Conservation (phyloP, 2,329 filamentous ascomycete genomes). For the Aureobasidium sp. region DNA sequence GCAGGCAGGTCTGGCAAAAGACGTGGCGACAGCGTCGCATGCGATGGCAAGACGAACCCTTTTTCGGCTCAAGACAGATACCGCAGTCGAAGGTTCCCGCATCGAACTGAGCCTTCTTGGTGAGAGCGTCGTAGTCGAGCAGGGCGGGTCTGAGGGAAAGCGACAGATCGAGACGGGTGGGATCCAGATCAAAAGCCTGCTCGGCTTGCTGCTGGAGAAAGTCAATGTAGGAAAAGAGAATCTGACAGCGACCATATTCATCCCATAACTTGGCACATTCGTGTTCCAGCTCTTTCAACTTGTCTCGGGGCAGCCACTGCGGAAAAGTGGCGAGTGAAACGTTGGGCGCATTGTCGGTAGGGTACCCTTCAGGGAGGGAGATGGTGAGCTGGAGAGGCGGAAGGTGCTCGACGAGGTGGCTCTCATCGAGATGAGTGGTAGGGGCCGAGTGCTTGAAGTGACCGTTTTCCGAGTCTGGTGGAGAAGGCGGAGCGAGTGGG, state of each 20-base stretch:
- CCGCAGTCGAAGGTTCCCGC: conserved; percentile 81
- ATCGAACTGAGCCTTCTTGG: conserved; percentile 69
- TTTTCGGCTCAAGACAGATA: conserved; percentile 87
- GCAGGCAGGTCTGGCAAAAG: conserved; percentile 81
- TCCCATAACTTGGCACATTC: conserved; percentile 51
- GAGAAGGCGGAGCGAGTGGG: conserved; percentile 29
- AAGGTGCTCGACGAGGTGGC: conserved; percentile 35
- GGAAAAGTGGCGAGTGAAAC: conserved; percentile 44
- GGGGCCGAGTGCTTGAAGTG: neutral
- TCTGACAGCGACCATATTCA: conserved; percentile 50
- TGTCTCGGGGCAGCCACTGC: conserved; percentile 46
- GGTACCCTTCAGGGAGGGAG: conserved; percentile 50
- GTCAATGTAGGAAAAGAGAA: conserved; percentile 55
- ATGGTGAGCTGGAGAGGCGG: conserved; percentile 50
- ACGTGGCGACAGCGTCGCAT: conserved; percentile 82
- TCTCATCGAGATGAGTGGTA: neutral
- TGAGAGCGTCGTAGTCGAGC: conserved; percentile 69
- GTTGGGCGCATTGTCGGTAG: conserved; percentile 44
- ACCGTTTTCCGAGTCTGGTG: conserved; percentile 34
- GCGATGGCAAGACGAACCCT: conserved; percentile 71
- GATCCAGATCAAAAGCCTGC: conserved; percentile 45
- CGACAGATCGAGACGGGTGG: conserved; percentile 42
- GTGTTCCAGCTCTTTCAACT: conserved; percentile 38
- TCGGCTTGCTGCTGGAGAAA: conserved; percentile 53
- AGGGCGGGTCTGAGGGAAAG: conserved; percentile 58